phyloP scores from a whole-genome alignment of 257 asterid genomes.

The Solanum clarkiae region DNA sequence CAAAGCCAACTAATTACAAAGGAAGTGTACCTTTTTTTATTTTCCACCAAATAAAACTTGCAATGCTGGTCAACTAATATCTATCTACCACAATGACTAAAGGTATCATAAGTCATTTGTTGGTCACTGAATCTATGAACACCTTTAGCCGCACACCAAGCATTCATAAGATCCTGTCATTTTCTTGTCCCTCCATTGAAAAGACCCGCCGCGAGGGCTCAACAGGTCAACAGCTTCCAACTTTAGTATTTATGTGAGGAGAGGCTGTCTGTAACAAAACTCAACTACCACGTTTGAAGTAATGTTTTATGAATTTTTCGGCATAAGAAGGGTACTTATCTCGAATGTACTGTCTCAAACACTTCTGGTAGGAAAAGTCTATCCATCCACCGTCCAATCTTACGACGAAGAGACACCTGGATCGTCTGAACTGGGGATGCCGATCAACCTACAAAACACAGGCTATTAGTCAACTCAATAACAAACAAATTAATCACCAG shows the following conservation, averaged over 20 bases:
- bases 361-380: conserved; percentile 95
- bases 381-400: conserved; percentile 94
- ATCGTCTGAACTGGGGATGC: conserved; percentile 70
- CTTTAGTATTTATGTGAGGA: not conserved
- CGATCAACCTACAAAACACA: conserved; percentile 59
- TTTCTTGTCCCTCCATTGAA: not conserved
- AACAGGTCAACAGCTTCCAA: not conserved
- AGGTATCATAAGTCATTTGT: not conserved
- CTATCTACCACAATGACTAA: conserved; percentile 35
- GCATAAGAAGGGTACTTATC: conserved; percentile 66
- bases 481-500: not conserved
- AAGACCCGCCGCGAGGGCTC: not conserved
- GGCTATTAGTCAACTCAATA: not conserved
- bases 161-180: conserved; percentile 4
- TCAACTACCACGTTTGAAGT: conserved; percentile 65
- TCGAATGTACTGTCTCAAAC: conserved; percentile 63
- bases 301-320: conserved; percentile 55
- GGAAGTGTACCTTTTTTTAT: not conserved
- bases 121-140: not conserved
- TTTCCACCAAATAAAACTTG: conserved; percentile 2
- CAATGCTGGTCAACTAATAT: conserved; percentile 11
- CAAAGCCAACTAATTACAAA: not conserved
- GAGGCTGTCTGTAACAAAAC: not conserved
- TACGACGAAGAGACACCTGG: conserved; percentile 93
- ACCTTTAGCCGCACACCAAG: conserved; percentile 3